Evolutionary conservation across 345 rosid species (phyloP).

Genomic region (Firmiana major): DNA sequence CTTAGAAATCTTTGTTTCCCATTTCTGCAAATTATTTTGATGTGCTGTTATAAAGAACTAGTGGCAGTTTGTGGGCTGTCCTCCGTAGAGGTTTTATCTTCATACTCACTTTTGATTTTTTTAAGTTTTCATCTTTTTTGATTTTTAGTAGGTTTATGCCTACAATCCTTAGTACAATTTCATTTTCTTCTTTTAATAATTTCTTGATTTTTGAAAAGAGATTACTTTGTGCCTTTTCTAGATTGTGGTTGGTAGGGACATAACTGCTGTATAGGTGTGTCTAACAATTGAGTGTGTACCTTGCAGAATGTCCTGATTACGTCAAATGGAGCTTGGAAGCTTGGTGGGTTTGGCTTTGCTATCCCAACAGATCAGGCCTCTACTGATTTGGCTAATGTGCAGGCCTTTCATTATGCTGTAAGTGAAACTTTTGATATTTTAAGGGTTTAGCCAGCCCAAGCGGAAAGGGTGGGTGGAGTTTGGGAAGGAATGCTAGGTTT

Average conservation of each 20-base stretch:
- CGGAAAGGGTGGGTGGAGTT: not conserved
- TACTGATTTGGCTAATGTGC: slow-evolving; percentile 49
- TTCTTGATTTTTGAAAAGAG: not conserved
- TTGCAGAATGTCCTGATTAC: slow-evolving; percentile 86
- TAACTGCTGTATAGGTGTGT: not conserved
- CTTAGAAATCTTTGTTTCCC: not conserved
- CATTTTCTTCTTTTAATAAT: not conserved
- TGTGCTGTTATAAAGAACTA: not conserved
- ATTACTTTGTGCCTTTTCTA: not conserved
- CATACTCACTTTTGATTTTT: not conserved
- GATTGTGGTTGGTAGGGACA: not conserved
- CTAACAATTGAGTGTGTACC: not conserved
- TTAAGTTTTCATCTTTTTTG: not conserved
- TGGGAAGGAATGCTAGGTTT: not conserved
- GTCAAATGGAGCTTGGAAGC: slow-evolving; percentile 95
- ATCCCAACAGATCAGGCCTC: slow-evolving; percentile 56
- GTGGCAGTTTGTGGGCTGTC: not conserved
- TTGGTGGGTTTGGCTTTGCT: slow-evolving; percentile 95
- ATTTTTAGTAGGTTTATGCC: not conserved
- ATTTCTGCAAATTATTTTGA: not conserved
- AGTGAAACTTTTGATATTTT: slow-evolving; percentile 29
- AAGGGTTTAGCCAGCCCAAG: not conserved
- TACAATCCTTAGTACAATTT: not conserved
- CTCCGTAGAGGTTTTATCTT: not conserved
- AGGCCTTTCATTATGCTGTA: slow-evolving; percentile 86